phyloP scores from a whole-genome alignment of 805 yeast genomes.

The Yarrowia bubula region DNA sequence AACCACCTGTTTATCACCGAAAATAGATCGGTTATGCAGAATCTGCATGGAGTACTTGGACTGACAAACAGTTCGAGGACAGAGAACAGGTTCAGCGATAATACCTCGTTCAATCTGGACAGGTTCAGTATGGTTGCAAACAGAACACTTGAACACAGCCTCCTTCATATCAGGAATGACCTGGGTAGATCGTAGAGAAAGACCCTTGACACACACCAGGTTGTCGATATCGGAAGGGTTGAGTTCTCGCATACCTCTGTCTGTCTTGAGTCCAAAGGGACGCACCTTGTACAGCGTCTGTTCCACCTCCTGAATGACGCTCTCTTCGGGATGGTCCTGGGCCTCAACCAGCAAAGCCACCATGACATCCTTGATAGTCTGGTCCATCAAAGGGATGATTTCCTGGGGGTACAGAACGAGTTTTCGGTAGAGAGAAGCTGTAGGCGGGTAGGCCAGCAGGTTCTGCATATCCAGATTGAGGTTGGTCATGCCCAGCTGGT shows the following conservation, averaged over 20 bases:
- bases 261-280: slow-evolving; percentile 74
- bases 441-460: slow-evolving; percentile 67
- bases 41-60: slow-evolving; percentile 84
- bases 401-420: slow-evolving; percentile 93
- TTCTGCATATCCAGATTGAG: slow-evolving; percentile 82
- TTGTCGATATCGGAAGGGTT: slow-evolving; percentile 95
- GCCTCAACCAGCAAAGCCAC: slow-evolving; percentile 45
- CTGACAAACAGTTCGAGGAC: slow-evolving; percentile 86
- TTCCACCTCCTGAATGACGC: slow-evolving; percentile 65
- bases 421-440: slow-evolving; percentile 80
- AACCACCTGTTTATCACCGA: slow-evolving; percentile 93
- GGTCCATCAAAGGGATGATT: slow-evolving; percentile 97
- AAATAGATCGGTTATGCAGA: slow-evolving; percentile 86
- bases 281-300: slow-evolving; percentile 80
- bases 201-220: slow-evolving; percentile 84
- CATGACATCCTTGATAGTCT: slow-evolving; percentile 85
- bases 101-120: slow-evolving; percentile 94
- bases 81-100: slow-evolving; percentile 86
- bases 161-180: slow-evolving; percentile 97
- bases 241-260: slow-evolving; percentile 81
- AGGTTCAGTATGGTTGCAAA: slow-evolving; percentile 87
- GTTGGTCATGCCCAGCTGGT: slow-evolving; percentile 73
- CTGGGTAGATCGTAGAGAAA: slow-evolving; percentile 83
- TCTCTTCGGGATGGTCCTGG: slow-evolving; percentile 30
- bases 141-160: slow-evolving; percentile 92